A percentile compares a stretch with the other conserved stretches of the same genome.
phyloP scores from a whole-genome alignment of 1,139 yeast species.

The Zygoascus hellenicus region DNA sequence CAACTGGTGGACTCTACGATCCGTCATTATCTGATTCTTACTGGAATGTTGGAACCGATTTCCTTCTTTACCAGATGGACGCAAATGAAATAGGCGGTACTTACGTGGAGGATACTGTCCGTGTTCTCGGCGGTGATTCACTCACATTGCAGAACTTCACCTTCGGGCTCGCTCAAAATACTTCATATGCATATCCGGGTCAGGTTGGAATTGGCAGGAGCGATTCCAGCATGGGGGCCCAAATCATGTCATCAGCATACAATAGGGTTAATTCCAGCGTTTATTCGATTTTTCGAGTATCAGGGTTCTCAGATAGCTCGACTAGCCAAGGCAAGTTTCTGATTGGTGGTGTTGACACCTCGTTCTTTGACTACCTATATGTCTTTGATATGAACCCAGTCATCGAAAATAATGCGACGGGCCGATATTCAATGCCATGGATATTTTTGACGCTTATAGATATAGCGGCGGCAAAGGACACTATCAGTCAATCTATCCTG shows the following conservation, averaged over 20 bases:
- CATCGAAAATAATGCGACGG: not conserved
- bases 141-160: conserved; percentile 13
- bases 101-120: conserved; percentile 16
- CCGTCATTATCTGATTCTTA: not conserved
- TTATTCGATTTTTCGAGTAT: conserved; percentile 17
- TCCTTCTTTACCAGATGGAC: not conserved
- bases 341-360: conserved; percentile 24
- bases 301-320: not conserved
- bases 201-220: conserved; percentile 21
- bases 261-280: conserved; percentile 13
- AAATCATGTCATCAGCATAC: conserved; percentile 8
- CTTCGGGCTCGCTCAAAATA: conserved; percentile 20
- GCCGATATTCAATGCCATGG: conserved; percentile 15
- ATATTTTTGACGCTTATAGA: conserved; percentile 59
- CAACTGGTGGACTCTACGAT: not conserved
- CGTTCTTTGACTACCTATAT: conserved; percentile 18
- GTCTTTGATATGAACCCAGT: conserved; percentile 17
- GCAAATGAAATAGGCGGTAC: not conserved
- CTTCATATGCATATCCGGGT: conserved; percentile 18
- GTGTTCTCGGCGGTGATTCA: conserved; percentile 9
- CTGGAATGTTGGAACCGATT: not conserved
- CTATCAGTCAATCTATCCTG: conserved; percentile 34
- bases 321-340: conserved; percentile 15
- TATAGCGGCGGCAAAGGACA: conserved; percentile 40
- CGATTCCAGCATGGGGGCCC: conserved; percentile 11